These are phyloP conservation scores for Zygosaccharomyces siamensis DNA, from an alignment of 805 yeast species.

Conservation along the genomic window DNA sequence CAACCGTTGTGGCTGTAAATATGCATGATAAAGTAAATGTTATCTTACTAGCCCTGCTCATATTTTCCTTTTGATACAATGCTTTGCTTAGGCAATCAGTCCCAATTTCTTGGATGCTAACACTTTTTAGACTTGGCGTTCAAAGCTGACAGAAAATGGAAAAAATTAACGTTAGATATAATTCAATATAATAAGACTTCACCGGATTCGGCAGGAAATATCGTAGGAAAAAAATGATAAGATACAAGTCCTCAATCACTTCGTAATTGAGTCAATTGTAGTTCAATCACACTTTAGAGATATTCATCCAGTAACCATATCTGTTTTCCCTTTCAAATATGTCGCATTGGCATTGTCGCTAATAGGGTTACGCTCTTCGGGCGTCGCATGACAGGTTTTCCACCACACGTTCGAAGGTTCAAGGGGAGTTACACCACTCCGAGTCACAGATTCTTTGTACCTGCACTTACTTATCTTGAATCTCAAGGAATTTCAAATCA, in stretches of 20 bases:
- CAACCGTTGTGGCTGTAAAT: conserved; percentile 54
- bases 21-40: conserved; percentile 59
- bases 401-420: not conserved
- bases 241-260: too few relatives aligned
- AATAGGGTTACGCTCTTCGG: conserved; percentile 3
- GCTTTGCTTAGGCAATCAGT: too few relatives aligned
- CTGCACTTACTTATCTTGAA: not conserved
- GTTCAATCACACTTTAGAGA: too few relatives aligned
- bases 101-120: not conserved
- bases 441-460: not conserved
- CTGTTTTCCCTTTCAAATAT: not conserved
- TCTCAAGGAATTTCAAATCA: too few relatives aligned
- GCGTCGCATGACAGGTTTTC: conserved; percentile 2
- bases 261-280: too few relatives aligned
- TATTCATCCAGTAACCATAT: too few relatives aligned
- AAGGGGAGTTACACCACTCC: not conserved
- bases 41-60: conserved; percentile 78
- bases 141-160: not conserved
- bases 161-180: not conserved
- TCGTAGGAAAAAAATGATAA: too few relatives aligned
- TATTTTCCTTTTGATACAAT: conserved; percentile 21
- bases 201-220: not conserved
- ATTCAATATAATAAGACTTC: not conserved
- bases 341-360: not conserved
- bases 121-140: not conserved